Percentiles rank a stretch among this genome's conserved stretches.
phyloP scores from a whole-genome alignment of 768 basidiomycete genomes.

The Rhizopogon roseolus region DNA sequence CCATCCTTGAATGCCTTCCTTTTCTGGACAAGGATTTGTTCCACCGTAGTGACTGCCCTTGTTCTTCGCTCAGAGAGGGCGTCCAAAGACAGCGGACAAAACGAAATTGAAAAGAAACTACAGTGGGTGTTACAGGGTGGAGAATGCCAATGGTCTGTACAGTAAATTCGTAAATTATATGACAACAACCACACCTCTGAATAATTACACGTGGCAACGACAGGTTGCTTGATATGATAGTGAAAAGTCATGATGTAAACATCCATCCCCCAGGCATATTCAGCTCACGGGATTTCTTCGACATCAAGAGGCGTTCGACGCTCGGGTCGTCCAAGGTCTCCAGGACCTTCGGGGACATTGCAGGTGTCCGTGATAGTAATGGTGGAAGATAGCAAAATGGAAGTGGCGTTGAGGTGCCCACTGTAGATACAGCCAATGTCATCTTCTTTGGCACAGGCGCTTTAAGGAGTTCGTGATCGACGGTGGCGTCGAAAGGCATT shows the following conservation, averaged over 20 bases:
- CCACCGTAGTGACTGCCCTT: slow-evolving; percentile 17
- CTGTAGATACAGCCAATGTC: slow-evolving; percentile 6
- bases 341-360: slow-evolving; percentile 13
- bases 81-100: not conserved
- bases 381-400: slow-evolving; percentile 21
- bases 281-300: slow-evolving; percentile 21
- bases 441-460: slow-evolving; percentile 1
- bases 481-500: slow-evolving; percentile 19
- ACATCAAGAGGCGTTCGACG: slow-evolving; percentile 11
- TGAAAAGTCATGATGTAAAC: slow-evolving; percentile 12
- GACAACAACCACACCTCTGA: not conserved
- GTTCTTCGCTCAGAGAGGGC: slow-evolving; percentile 5
- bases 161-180: not conserved
- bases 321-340: slow-evolving; percentile 6
- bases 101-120: not conserved
- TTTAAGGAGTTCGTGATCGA: slow-evolving; percentile 9
- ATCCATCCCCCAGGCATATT: slow-evolving; percentile 41
- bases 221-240: not conserved
- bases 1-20: slow-evolving; percentile 23
- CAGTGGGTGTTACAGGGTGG: slow-evolving; percentile 12
- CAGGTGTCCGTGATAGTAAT: slow-evolving; percentile 14
- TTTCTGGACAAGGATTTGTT: slow-evolving; percentile 25
- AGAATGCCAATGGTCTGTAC: not conserved
- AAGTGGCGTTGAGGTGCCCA: slow-evolving; percentile 11
- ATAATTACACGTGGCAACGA: not conserved